These are phyloP conservation scores for Botrytis porri DNA, from an alignment of 2,329 filamentous ascomycete species.

Conservation along the genomic window DNA sequence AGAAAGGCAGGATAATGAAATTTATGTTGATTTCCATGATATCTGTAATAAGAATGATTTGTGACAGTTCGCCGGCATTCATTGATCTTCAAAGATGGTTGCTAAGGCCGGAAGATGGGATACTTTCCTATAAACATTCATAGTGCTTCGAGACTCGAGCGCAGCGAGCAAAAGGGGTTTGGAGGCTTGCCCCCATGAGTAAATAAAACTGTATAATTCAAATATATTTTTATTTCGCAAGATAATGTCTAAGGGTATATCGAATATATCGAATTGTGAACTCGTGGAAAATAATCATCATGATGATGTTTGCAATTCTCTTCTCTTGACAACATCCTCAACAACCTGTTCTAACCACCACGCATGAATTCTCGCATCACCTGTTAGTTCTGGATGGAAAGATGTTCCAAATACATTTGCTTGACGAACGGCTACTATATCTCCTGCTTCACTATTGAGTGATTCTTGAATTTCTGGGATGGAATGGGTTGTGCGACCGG, in stretches of 20 bases:
- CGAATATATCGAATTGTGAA: not conserved
- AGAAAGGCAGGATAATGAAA: accelerated
- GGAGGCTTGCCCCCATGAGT: not conserved
- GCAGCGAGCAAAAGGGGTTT: not conserved
- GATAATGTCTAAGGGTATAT: not conserved
- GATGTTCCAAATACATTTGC: slow-evolving; percentile 92
- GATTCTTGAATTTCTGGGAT: slow-evolving; percentile 34
- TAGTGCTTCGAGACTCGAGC: not conserved
- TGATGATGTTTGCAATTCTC: not conserved
- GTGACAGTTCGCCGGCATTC: not conserved
- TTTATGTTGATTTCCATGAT: not conserved
- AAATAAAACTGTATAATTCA: not conserved
- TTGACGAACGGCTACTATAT: slow-evolving; percentile 86
- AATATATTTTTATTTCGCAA: not conserved
- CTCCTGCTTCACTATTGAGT: slow-evolving; percentile 49
- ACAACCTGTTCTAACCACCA: slow-evolving; percentile 86
- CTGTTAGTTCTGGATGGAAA: slow-evolving; percentile 92
- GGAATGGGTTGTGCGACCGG: slow-evolving; percentile 39
- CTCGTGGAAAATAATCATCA: not conserved
- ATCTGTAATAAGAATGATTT: not conserved
- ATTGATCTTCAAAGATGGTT: not conserved
- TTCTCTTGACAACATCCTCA: slow-evolving; percentile 36
- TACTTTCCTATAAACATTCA: not conserved
- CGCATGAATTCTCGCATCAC: slow-evolving; percentile 80
- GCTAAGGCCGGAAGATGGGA: not conserved